Evolutionary conservation across 805 yeast species (phyloP).

Genomic region (Saturnispora gosingensis): DNA sequence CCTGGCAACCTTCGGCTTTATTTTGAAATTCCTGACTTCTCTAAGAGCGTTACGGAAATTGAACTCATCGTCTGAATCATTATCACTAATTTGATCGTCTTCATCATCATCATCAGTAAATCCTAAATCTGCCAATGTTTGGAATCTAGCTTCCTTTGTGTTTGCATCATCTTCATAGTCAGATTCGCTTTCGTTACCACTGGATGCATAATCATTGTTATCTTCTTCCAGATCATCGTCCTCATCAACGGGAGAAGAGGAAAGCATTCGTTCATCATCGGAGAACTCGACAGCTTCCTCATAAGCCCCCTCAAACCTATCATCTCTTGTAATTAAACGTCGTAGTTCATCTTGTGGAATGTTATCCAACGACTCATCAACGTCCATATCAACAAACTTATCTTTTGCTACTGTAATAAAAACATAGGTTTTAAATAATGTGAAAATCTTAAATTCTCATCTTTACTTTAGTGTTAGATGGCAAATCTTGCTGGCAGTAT

Average conservation of each 20-base stretch:
- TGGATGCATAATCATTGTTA: background rate
- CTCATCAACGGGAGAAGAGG: constrained; percentile 8
- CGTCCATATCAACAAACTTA: background rate
- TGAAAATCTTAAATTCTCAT: background rate
- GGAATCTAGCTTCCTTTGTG: constrained; percentile 13
- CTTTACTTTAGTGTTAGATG: background rate
- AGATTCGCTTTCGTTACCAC: constrained; percentile 7
- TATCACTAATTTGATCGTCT: constrained; percentile 23
- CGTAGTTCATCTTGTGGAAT: constrained; percentile 20
- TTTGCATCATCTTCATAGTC: constrained; percentile 16
- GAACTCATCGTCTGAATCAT: constrained; percentile 34
- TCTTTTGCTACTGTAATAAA: background rate
- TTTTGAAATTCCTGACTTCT: constrained; percentile 56
- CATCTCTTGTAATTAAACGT: constrained; percentile 21
- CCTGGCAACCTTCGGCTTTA: constrained; percentile 26
- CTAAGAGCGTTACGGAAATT: constrained; percentile 54
- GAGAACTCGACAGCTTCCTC: constrained; percentile 29
- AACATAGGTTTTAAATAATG: background rate
- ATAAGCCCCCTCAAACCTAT: constrained; percentile 22
- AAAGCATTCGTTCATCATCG: constrained; percentile 12
- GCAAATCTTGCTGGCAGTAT: background rate
- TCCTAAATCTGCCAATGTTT: constrained; percentile 20
- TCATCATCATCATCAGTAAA: constrained; percentile 24
- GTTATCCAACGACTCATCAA: constrained; percentile 15
- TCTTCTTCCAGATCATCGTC: constrained; percentile 16